Evolutionary conservation across 768 basidiomycete genomes (phyloP).

Genomic region (Pisolithus orientalis): DNA sequence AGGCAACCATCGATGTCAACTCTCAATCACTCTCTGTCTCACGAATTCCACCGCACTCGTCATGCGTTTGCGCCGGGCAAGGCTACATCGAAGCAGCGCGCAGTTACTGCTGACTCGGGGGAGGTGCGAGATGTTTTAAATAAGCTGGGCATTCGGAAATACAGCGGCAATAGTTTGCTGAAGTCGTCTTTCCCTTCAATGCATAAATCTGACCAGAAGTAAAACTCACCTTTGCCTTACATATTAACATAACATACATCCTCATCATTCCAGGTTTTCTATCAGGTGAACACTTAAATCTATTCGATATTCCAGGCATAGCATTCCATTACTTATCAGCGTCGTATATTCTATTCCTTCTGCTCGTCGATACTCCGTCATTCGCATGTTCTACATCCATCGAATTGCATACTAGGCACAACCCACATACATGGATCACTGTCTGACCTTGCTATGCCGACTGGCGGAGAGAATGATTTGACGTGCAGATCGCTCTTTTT

Average conservation of each 20-base stretch:
- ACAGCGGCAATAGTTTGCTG: slow-evolving; percentile 49
- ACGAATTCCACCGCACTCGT: slow-evolving; percentile 34
- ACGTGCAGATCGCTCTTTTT: slow-evolving; percentile 75
- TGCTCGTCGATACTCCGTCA: slow-evolving; percentile 3
- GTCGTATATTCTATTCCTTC: background rate
- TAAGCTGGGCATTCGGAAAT: slow-evolving; percentile 77
- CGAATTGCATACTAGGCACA: slow-evolving; percentile 9
- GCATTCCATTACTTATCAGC: background rate
- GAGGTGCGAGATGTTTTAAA: slow-evolving; percentile 81
- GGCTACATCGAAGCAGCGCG: slow-evolving; percentile 50
- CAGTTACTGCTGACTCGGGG: slow-evolving; percentile 44
- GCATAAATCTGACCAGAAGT: slow-evolving; percentile 41
- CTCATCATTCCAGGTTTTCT: background rate
- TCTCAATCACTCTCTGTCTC: slow-evolving; percentile 59
- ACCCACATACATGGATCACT: slow-evolving; percentile 12
- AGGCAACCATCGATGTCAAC: slow-evolving; percentile 73
- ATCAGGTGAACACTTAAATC: background rate
- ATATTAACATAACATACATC: background rate
- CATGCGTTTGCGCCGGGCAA: slow-evolving; percentile 44
- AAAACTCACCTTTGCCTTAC: slow-evolving; percentile 8
- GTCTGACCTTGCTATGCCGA: slow-evolving; percentile 21
- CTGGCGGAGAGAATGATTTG: slow-evolving; percentile 44
- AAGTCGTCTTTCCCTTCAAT: slow-evolving; percentile 66
- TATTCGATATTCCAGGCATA: background rate
- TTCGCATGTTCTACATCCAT: slow-evolving; percentile 15